Conservation (phyloP, 768 basidiomycete species). For the Crepidotus variabilis region DNA sequence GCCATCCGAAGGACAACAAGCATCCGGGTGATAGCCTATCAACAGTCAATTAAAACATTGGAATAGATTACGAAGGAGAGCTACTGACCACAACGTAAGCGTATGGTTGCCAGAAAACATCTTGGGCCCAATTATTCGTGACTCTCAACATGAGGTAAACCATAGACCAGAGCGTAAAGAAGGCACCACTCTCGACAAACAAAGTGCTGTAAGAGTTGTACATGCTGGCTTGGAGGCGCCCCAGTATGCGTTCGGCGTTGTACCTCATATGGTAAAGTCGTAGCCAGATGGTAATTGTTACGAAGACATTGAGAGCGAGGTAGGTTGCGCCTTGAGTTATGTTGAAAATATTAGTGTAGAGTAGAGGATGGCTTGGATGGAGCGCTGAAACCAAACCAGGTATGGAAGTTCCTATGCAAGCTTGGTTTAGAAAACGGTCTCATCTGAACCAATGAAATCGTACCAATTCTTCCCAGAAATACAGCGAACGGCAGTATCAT, state of each 20-base stretch:
- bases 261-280: conserved; percentile 29
- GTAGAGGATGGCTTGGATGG: conserved; percentile 8
- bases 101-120: conserved; percentile 29
- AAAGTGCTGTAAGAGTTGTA: conserved; percentile 32
- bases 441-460: conserved; percentile 2
- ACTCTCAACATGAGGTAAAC: conserved; percentile 23
- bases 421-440: not conserved
- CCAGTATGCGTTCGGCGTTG: conserved; percentile 29
- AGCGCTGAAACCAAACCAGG: conserved; percentile 27
- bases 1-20: conserved; percentile 36
- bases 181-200: conserved; percentile 35
- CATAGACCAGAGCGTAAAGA: conserved; percentile 33
- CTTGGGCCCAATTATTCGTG: conserved; percentile 20
- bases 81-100: conserved; percentile 26
- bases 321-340: conserved; percentile 14
- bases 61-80: not conserved
- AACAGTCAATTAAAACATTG: not conserved
- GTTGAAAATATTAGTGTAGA: conserved; percentile 18
- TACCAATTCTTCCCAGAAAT: conserved; percentile 31
- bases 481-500: conserved; percentile 22
- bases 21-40: conserved; percentile 32
- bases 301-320: conserved; percentile 26
- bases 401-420: conserved; percentile 27
- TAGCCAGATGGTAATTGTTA: conserved; percentile 24
- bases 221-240: conserved; percentile 30